Base-by-base conservation (phyloP, 306 rosid species). In the Cucumis hystrix region DNA sequence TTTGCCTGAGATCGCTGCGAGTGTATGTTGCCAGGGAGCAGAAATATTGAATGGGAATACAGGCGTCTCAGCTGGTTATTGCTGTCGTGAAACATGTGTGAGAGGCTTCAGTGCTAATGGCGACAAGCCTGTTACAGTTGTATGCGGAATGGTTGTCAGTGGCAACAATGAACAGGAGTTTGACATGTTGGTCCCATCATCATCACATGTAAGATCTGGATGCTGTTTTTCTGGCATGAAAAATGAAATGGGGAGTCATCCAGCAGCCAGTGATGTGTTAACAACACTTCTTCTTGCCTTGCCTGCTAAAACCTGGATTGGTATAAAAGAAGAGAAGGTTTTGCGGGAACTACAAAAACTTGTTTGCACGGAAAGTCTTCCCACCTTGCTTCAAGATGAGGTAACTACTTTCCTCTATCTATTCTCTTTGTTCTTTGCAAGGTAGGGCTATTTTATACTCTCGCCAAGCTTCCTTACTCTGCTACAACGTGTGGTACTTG, bases 341-440 rank as follows among this genome's bases (percentile, higher is more conserved):
- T 84, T 86, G 82, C 74, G 76, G 62, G 92, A 90, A 85, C 81
- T 95, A 40, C 63, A 78, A 56, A 66, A 75, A 70, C 92, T 95
- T 61, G 87, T 95, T 81, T 88, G 90, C 55, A 81, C 80, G 20
- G 90, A 87, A 79, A 88, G 81, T 69, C 93, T 95, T 79, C 93
- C 98, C 49, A 83, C 84, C 56, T 85, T 95, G 87, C 95, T 95
- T 81, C 97, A 87, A 87, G 96, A 95, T 87, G 98, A 95, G 97
- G 98, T 94, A 85, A 77, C 11, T 74, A 64, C 8, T 8, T 20
- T 60, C 37, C 23, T 70, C 33, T 3, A 23, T 47, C 60, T 52
- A 15, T 52, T 52, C n/a, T 16, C 6, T 16, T 16, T 16, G 20
- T 52, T 51, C 57, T 52, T 52, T 2, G 1, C 20, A 52, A 52